Evolutionary conservation across 2,329 filamentous ascomycete species (phyloP), one percentile per base, ranked within the genome.

Genomic region (Coniochaeta hoffmannii): DNA sequence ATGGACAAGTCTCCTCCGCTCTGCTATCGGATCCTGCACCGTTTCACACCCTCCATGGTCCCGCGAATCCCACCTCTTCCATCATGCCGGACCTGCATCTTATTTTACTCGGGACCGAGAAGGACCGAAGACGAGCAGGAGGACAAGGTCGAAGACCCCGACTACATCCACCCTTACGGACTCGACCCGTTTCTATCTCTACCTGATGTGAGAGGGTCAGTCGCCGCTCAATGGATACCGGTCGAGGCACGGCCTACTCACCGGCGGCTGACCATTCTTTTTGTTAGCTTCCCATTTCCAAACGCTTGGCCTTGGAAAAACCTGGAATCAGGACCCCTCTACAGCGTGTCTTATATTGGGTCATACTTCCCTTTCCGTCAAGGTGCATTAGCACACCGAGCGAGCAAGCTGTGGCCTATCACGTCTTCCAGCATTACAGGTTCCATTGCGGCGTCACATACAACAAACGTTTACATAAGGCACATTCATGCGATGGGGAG

Each of bases 191-290:
- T n/a, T n/a, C n/a, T n/a, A n/a, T n/a, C 60, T 1, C 61, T 69
- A 3, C 67, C 68, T 0, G 67, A 69, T 32, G 62, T 68, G 38
- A 66, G 65, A 10, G 80, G 83, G 61, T 77, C 79, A 46, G 71
- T 86, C 34, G 85, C 86, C 28, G 79, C 84, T 17, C 36, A 9
- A 41, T 41, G 36, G 32, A 36, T 17, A 17, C 34, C 4, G 36
- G 75, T 78, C 35, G 35, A 36, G 11, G 15, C 7, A 59, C 81
- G 89, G 41, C 89, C 89, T 8, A 82, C 81, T 2, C 89, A 93
- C 68, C 83, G 83, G 32, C 74, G 86, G 58, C 74, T 82, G 32
- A 74, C 88, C 35, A 76, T n/a, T n/a, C n/a, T n/a, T n/a, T n/a
- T n/a, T n/a, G n/a, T n/a, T n/a, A n/a, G n/a, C n/a, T n/a, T n/a